Conservation (phyloP, 2,329 filamentous ascomycete genomes). For the Tympanopsis confertula region DNA sequence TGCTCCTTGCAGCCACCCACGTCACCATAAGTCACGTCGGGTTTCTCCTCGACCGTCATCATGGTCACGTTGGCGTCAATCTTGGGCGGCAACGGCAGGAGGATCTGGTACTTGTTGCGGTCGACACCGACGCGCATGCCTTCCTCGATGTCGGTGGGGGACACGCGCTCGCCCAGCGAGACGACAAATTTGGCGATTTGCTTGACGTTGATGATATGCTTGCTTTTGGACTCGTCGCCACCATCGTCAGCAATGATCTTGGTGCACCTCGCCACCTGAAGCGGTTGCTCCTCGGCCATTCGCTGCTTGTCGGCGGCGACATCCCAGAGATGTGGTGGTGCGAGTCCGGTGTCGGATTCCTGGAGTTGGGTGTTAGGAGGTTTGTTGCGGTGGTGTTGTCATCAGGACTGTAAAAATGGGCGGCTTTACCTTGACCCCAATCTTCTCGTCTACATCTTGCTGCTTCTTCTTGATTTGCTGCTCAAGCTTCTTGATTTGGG, state of each 20-base stretch:
- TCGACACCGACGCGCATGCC: conserved; percentile 98
- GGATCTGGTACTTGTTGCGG: conserved; percentile 97
- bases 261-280: conserved; percentile 94
- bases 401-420: background rate
- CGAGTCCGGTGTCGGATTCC: conserved; percentile 97
- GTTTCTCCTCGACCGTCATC: conserved; percentile 99
- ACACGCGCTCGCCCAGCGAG: conserved; percentile 90
- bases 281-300: conserved; percentile 94
- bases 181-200: conserved; percentile 99
- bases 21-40: conserved; percentile 96
- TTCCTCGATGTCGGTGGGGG: conserved; percentile 96
- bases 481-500: conserved; percentile 89
- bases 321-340: conserved; percentile 97
- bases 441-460: conserved; percentile 96
- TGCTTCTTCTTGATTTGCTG: conserved; percentile 99
- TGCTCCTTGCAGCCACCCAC: conserved; percentile 99
- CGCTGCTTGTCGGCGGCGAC: conserved; percentile 93
- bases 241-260: conserved; percentile 92
- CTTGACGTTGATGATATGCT: conserved; percentile 99
- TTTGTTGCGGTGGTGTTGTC: background rate
- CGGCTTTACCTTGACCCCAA: conserved; percentile 64
- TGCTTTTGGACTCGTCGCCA: conserved; percentile 93
- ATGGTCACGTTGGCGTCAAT: conserved; percentile 98
- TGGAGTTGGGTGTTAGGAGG: conserved; percentile 19
- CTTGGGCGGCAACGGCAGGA: conserved; percentile 89